These are phyloP conservation scores for Coemansia sp. DNA, from an alignment of 192 early-diverging fungal species.

Conservation along the genomic window DNA sequence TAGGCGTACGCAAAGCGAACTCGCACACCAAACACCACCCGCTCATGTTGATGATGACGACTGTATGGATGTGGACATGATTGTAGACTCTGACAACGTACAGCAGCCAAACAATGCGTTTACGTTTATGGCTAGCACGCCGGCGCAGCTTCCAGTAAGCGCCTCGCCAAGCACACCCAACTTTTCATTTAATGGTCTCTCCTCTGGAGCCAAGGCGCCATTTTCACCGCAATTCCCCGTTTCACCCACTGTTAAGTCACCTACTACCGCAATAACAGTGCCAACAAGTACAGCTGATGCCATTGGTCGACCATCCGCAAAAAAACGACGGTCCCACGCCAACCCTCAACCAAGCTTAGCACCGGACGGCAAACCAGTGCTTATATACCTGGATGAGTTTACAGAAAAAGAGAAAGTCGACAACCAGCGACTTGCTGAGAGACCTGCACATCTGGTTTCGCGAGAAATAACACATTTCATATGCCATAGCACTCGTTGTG, in stretches of 20 bases:
- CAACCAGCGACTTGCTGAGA: not conserved
- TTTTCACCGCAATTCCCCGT: not conserved
- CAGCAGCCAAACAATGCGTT: not conserved
- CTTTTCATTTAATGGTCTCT: not conserved
- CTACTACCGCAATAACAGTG: not conserved
- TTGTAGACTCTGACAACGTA: not conserved
- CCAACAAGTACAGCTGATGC: not conserved
- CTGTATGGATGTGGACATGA: slow-evolving; percentile 23
- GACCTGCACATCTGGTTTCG: slow-evolving; percentile 23
- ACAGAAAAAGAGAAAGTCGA: slow-evolving; percentile 3
- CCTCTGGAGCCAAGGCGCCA: not conserved
- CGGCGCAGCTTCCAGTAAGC: not conserved
- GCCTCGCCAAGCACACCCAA: not conserved
- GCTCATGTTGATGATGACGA: not conserved
- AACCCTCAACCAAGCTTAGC: not conserved
- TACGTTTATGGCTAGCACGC: not conserved
- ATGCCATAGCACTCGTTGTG: slow-evolving; percentile 11
- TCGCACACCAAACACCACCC: not conserved
- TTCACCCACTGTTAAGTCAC: not conserved
- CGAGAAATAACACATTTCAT: slow-evolving; percentile 24
- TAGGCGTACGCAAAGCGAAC: not conserved
- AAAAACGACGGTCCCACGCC: not conserved
- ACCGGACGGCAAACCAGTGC: slow-evolving; percentile 6
- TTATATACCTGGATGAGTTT: slow-evolving; percentile 34
- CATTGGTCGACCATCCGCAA: not conserved